These are phyloP conservation scores for Pascua guehoae DNA, from an alignment of 1,284 basidiomycete genomes.

Conservation along the genomic window DNA sequence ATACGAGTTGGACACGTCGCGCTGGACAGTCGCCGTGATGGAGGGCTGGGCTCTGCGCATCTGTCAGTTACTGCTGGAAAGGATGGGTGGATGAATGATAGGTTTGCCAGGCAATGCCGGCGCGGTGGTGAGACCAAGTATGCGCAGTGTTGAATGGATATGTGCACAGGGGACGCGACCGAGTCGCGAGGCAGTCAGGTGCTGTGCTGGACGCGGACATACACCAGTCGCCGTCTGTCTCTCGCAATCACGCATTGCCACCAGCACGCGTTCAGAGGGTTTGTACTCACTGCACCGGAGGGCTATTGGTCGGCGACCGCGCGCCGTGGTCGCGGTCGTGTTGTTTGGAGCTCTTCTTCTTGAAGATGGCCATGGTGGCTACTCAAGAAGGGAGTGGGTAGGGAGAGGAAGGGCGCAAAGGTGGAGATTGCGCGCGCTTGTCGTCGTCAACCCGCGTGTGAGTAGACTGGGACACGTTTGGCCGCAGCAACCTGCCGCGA, in stretches of 20 bases:
- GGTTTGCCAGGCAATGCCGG: not conserved
- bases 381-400: not conserved
- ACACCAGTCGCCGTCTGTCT: too few species aligned
- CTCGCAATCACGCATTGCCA: too few species aligned
- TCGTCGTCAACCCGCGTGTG: not conserved
- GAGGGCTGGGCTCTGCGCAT: slow-evolving; percentile 6
- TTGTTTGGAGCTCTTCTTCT: slow-evolving; percentile 19
- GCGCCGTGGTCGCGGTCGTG: slow-evolving; percentile 16
- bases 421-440: not conserved
- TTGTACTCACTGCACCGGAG: slow-evolving; percentile 16
- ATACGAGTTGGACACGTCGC: slow-evolving; percentile 16
- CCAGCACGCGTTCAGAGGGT: not conserved
- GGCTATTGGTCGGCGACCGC: slow-evolving; percentile 18
- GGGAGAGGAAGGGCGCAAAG: not conserved
- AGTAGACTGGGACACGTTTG: not conserved
- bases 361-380: slow-evolving; percentile 23
- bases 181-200: too few species aligned
- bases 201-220: too few species aligned
- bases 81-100: not conserved
- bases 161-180: too few species aligned
- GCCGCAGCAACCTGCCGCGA: not conserved
- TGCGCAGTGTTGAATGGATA: too few species aligned
- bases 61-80: not conserved
- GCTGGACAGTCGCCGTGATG: slow-evolving; percentile 4
- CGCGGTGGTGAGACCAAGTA: not conserved